phyloP scores from a whole-genome alignment of 2,329 filamentous ascomycete genomes.

The Paecilomyces formosus region DNA sequence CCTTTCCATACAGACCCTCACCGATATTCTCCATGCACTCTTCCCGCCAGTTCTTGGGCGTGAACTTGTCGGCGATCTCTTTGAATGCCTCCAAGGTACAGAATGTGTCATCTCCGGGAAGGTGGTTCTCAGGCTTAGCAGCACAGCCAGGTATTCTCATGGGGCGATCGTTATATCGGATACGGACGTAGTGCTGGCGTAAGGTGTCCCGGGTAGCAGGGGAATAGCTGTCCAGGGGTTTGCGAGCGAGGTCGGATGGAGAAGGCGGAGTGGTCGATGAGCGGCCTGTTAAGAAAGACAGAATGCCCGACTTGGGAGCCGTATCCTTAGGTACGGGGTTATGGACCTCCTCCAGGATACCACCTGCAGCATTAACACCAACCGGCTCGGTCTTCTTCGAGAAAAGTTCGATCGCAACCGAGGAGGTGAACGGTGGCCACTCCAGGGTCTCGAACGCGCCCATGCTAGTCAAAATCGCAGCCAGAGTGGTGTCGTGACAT shows the following conservation, averaged over 20 bases:
- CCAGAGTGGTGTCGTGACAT: slow-evolving; percentile 91
- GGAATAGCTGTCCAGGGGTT: slow-evolving; percentile 21
- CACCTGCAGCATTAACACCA: slow-evolving; percentile 6
- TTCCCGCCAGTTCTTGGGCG: slow-evolving; percentile 68
- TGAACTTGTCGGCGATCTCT: slow-evolving; percentile 81
- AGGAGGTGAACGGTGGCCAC: slow-evolving; percentile 93
- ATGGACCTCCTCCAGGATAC: slow-evolving; percentile 17
- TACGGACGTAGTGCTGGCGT: slow-evolving; percentile 72
- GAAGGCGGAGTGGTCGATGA: slow-evolving; percentile 11
- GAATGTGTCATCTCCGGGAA: slow-evolving; percentile 78
- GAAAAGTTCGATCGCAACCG: slow-evolving; percentile 88
- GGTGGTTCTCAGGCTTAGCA: slow-evolving; percentile 65
- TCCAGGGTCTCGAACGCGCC: slow-evolving; percentile 65
- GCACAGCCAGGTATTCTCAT: slow-evolving; percentile 75
- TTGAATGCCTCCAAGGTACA: slow-evolving; percentile 94
- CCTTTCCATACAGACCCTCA: slow-evolving; percentile 42
- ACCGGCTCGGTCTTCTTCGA: slow-evolving; percentile 36
- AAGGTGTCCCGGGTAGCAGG: slow-evolving; percentile 18
- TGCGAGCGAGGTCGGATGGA: slow-evolving; percentile 25
- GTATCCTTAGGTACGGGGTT: slow-evolving; percentile 12
- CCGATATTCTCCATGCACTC: slow-evolving; percentile 55
- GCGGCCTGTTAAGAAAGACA: slow-evolving; percentile 23
- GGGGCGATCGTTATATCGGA: slow-evolving; percentile 83
- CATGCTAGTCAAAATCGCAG: slow-evolving; percentile 66
- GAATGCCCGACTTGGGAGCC: slow-evolving; percentile 19